Evolutionary conservation across 768 basidiomycete genomes (phyloP), one percentile per base, ranked within the genome.

Genomic region (Lactarius quietus): DNA sequence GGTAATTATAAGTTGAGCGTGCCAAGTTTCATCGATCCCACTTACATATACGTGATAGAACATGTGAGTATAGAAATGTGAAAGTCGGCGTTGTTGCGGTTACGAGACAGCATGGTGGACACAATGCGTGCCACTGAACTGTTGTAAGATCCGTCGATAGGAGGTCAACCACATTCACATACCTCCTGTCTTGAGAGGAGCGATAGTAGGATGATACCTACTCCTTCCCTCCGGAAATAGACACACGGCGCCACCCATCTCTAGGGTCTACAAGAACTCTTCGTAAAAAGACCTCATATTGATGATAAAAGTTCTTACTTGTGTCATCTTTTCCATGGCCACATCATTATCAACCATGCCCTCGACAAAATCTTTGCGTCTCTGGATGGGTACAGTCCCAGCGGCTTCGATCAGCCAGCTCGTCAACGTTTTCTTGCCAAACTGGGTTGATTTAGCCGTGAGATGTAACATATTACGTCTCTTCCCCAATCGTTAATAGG

Each of bases 401-500:
- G 90, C 89, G 20, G 87, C 86, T 74, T 94, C 92, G 57, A 95
- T 92, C 23, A 95, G 81, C 93, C 93, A 94, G 67, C 89, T 91
- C 9, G 90, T 92, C 74, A 95, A 92, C 3, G 92, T 95, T 68
- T 74, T 83, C 51, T 82, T 86, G 3, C 92, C 90, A 70, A 95
- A 95, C 70, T 90, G 89, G 0, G 93, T 92, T 45, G 91, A 83
- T 73, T 95, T 95, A 14, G 93, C 93, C 0, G 93, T 95, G 48
- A 95, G 77, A 15, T 93, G 86, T 6, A 95, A 76, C 81, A 93
- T 85, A 70, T 87, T 86, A 35, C 93, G 89, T 68, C 80, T 83
- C 90, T 92, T 72, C 12, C 31, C 18, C 3, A 54, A 52, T n/a
- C 39, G 63, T 39, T 20, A 12, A 62, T 55, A 36, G 55, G 26